phyloP scores from a whole-genome alignment of 2,329 filamentous ascomycete genomes.

The Phyllosticta citrichinensis region DNA sequence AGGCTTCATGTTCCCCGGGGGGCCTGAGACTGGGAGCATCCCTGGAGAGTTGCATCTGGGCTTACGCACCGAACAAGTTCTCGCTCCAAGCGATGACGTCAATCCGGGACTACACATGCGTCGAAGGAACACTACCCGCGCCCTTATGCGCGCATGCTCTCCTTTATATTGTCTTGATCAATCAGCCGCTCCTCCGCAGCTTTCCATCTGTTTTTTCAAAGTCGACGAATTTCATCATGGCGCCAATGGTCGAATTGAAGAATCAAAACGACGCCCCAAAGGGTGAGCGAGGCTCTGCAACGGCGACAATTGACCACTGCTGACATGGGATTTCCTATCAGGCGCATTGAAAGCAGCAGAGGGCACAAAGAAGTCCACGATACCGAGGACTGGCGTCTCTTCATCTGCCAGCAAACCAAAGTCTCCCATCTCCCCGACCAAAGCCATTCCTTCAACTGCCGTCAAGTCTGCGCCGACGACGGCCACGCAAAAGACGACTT shows the following conservation, averaged over 20 bases:
- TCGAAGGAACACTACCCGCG: not conserved
- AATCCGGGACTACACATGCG: not conserved
- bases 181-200: not conserved
- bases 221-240: slow-evolving; percentile 7
- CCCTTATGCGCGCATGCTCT: not conserved
- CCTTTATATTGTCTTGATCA: not conserved
- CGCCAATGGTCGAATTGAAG: slow-evolving; percentile 27
- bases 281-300: slow-evolving; percentile 20
- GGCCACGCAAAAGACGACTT: not conserved
- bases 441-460: slow-evolving; percentile 14
- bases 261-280: slow-evolving; percentile 33
- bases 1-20: not conserved
- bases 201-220: not conserved
- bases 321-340: slow-evolving; percentile 14
- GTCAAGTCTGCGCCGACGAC: slow-evolving; percentile 7
- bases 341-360: slow-evolving; percentile 22
- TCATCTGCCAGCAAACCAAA: not conserved
- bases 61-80: not conserved
- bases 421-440: slow-evolving; percentile 16
- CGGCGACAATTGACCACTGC: slow-evolving; percentile 7
- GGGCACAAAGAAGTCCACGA: slow-evolving; percentile 17
- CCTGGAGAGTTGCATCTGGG: not conserved
- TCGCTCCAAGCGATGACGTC: not conserved
- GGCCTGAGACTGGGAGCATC: not conserved
- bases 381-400: slow-evolving; percentile 12